Evolutionary conservation across 208 protist genomes (phyloP).

Genomic region (Leishmania amazonensis): DNA sequence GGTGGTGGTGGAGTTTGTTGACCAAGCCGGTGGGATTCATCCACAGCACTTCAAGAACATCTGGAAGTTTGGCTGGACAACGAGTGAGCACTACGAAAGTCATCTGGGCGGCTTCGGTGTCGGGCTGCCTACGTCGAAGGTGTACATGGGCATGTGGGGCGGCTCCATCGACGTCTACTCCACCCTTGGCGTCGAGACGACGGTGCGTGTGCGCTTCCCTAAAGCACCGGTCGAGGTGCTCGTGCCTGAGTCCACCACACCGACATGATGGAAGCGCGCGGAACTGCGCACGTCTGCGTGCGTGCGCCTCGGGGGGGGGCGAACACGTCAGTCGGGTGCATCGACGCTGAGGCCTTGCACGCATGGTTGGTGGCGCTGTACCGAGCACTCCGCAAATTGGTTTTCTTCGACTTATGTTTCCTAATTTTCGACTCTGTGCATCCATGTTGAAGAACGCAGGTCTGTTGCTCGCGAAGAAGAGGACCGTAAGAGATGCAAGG

Average conservation of each 20-base stretch:
- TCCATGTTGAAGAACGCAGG: background rate
- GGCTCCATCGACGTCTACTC: slow-evolving; percentile 80
- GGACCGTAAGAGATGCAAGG: background rate
- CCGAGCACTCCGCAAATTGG: background rate
- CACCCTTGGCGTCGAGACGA: slow-evolving; percentile 44
- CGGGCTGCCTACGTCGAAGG: slow-evolving; percentile 80
- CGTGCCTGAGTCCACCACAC: slow-evolving; percentile 24
- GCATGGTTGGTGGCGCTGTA: background rate
- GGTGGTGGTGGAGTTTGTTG: slow-evolving; percentile 78
- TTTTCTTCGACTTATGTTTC: background rate
- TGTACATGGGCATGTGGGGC: slow-evolving; percentile 87
- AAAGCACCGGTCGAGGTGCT: slow-evolving; percentile 71
- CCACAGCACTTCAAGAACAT: slow-evolving; percentile 50
- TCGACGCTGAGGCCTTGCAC: background rate
- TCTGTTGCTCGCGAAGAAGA: background rate
- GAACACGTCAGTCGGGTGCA: background rate
- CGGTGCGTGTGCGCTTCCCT: slow-evolving; percentile 80
- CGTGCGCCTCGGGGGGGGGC: background rate
- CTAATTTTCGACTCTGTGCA: background rate
- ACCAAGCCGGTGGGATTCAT: slow-evolving; percentile 64
- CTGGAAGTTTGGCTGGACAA: slow-evolving; percentile 91
- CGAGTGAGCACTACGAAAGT: slow-evolving; percentile 63
- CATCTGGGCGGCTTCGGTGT: slow-evolving; percentile 81
- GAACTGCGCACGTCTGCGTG: background rate
- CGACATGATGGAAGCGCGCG: background rate